Conservation (phyloP, 176 grass and related monocot genomes). For the Olyra latifolia region DNA sequence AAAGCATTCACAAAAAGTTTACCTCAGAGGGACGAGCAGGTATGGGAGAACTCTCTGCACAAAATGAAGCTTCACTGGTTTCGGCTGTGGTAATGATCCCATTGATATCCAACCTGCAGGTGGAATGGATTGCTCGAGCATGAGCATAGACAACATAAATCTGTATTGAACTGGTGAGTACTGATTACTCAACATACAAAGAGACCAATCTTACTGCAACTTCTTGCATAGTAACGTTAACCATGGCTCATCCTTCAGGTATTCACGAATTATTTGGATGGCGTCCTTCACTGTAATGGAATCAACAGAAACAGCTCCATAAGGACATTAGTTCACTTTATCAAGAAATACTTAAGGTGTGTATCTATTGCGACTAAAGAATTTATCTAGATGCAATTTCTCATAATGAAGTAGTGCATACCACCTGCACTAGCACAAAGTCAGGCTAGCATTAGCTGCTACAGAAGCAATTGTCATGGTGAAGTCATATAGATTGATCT, state of each 20-base stretch:
- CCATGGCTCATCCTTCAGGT: conserved; percentile 83
- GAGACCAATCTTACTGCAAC: conserved; percentile 59
- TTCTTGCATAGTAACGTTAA: conserved; percentile 63
- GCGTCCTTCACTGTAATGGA: conserved; percentile 64
- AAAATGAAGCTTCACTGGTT: conserved; percentile 37
- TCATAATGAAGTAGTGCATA: background rate
- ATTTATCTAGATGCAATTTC: background rate
- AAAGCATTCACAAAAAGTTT: background rate
- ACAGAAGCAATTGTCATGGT: background rate
- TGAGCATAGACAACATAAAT: conserved; percentile 1
- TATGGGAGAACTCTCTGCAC: conserved; percentile 35
- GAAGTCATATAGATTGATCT: background rate
- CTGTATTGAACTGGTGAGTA: conserved; percentile 12
- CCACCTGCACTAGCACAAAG: conserved; percentile 1
- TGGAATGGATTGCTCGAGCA: conserved; percentile 10
- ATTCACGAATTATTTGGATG: conserved; percentile 79
- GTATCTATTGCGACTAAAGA: background rate
- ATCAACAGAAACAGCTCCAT: conserved; percentile 15
- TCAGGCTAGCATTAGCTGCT: background rate
- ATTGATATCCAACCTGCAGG: conserved; percentile 58
- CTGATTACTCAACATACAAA: background rate
- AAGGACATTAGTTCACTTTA: conserved; percentile 10
- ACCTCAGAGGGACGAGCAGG: conserved; percentile 53
- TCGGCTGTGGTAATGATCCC: conserved; percentile 45
- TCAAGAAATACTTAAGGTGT: background rate